Evolutionary conservation across 2,329 filamentous ascomycete species (phyloP), one percentile per base, ranked within the genome.

Genomic region (Colletotrichum sp.): DNA sequence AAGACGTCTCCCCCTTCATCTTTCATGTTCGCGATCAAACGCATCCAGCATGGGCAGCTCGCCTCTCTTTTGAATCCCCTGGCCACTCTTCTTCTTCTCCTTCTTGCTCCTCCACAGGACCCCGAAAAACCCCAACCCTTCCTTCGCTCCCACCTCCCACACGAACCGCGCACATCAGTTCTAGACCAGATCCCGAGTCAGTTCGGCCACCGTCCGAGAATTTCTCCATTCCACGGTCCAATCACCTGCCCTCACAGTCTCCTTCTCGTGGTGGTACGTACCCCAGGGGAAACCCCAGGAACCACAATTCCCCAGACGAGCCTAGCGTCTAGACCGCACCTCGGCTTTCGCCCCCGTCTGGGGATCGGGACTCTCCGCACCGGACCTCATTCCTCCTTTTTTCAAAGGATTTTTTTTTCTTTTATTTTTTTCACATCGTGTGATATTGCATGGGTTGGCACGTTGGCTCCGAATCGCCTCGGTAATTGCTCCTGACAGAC

Each of bases 281-380:
- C 49, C 27, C 29, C 32, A 62, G 44, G 63, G 64, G 34, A 29
- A 66, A 65, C 29, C 70, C 73, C 64, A 64, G 64, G 59, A 65
- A 55, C 70, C 74, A 69, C n/a, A 66, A 61, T 69, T 74, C 65
- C 74, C 74, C 70, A 74, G 74, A 69, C 49, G 44, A 65, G 70
- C 59, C 70, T 76, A 76, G 74, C 65, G 70, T 16, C 44, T n/a
- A 22, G 8, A 49, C 32, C 25, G 29, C 57, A 71, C 74, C 74
- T 76, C 74, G 74, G 74, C 70, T 39, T 65, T 73, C 64, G 29
- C 34, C 74, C 74, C 65, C 74, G 65, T 76, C 74, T 76, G 74
- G 74, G 73, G 74, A 69, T 76, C 32, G 63, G 25, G 64, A 49
- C 36, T 22, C 73, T 76, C 69, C 57, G 57, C 73, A 29, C 8